Evolutionary conservation across 228 moss, liverwort and hornwort genomes (phyloP).

Genomic region (Sphagnum magellanicum): DNA sequence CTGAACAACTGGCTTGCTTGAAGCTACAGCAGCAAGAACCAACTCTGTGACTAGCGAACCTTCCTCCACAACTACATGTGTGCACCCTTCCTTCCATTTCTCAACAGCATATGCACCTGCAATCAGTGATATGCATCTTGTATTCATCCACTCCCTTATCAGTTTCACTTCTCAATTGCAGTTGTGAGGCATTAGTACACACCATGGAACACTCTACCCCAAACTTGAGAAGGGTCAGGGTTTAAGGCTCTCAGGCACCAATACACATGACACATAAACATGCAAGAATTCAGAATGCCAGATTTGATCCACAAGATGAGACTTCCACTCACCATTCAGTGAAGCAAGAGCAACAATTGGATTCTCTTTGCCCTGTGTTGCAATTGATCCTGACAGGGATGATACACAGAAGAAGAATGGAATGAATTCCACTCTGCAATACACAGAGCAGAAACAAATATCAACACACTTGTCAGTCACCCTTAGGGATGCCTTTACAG

Average conservation of each 20-base stretch:
- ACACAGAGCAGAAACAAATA: not conserved
- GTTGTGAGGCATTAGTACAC: not conserved
- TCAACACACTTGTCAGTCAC: no score
- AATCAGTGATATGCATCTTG: not conserved
- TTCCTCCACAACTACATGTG: conserved; percentile 80
- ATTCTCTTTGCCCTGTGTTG: no score
- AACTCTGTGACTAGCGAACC: conserved; percentile 50
- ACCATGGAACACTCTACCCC: not conserved
- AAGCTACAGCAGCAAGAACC: conserved; percentile 62
- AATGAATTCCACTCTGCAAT: conserved; percentile 42
- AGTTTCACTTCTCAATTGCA: not conserved
- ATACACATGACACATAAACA: no score
- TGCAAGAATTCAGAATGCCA: no score
- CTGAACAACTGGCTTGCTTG: conserved; percentile 54
- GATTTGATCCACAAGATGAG: no score
- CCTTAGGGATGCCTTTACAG: no score
- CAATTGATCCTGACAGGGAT: not conserved
- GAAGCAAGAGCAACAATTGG: no score
- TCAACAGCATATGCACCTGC: conserved; percentile 59
- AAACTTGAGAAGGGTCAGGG: not conserved
- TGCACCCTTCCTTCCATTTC: conserved; percentile 64
- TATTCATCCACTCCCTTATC: not conserved
- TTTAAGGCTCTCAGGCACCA: not conserved
- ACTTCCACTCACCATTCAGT: no score
- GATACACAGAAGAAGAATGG: conserved; percentile 48